These are phyloP conservation scores for Rhododendron ferrugineum DNA, from an alignment of 148 eudicot genomes.

Conservation along the genomic window DNA sequence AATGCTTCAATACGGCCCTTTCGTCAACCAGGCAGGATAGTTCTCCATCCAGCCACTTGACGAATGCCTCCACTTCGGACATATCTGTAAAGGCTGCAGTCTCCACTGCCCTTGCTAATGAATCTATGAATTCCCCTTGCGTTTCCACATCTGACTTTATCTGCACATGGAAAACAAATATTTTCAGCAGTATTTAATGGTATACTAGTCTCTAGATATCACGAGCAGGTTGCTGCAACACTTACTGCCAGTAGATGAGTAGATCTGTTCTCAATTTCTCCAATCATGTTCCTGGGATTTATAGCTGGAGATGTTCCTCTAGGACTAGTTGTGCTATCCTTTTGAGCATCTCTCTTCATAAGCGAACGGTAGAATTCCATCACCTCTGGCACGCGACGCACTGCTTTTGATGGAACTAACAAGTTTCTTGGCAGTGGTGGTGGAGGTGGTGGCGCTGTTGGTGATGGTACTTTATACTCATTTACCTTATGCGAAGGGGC, in stretches of 20 bases:
- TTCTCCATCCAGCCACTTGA: conserved; percentile 75
- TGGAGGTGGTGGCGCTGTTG: conserved; percentile 51
- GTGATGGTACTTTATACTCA: conserved; percentile 11
- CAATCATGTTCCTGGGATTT: conserved; percentile 68
- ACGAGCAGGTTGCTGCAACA: background rate
- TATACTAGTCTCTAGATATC: background rate
- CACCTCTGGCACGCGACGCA: conserved; percentile 68
- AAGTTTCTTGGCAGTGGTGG: conserved; percentile 48
- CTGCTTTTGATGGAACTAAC: conserved; percentile 31
- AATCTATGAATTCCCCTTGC: conserved; percentile 50
- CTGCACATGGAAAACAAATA: conserved; percentile 25
- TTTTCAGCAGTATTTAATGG: background rate
- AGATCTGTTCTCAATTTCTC: conserved; percentile 85
- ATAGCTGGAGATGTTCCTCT: conserved; percentile 21
- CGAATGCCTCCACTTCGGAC: conserved; percentile 53
- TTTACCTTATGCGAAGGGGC: conserved; percentile 1
- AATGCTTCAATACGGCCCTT: conserved; percentile 83
- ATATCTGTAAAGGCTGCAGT: conserved; percentile 58
- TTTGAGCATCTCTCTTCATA: conserved; percentile 48
- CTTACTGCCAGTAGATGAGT: conserved; percentile 76
- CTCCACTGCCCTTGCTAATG: conserved; percentile 42
- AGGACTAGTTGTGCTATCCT: conserved; percentile 32
- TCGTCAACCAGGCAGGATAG: conserved; percentile 76
- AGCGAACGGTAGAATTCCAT: conserved; percentile 71
- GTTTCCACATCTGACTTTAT: conserved; percentile 75